A percentile compares a stretch with the other conserved stretches of the same genome.
Conservation (phyloP, 2,329 filamentous ascomycete species). For the Fusarium marasasianum region DNA sequence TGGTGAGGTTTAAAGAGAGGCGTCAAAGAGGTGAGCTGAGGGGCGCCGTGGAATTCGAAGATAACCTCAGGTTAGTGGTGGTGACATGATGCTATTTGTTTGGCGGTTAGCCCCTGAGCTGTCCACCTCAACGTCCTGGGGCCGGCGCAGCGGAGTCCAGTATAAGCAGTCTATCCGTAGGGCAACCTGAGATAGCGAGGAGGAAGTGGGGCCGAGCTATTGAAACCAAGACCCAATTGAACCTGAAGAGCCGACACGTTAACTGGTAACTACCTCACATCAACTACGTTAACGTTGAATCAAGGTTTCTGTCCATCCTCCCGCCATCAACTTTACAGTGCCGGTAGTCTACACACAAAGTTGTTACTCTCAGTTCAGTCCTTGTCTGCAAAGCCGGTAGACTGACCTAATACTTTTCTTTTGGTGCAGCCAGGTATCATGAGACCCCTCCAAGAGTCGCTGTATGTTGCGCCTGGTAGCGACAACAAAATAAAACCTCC, state of each 20-base stretch:
- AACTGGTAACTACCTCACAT: neutral
- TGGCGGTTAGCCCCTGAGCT: slow-evolving; percentile 31
- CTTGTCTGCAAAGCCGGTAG: neutral
- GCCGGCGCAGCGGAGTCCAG: neutral
- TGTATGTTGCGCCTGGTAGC: slow-evolving; percentile 43
- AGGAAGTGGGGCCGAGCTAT: slow-evolving; percentile 30
- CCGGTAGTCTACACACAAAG: neutral
- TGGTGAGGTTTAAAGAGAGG: neutral
- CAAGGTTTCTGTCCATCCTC: slow-evolving; percentile 24
- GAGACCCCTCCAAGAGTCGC: slow-evolving; percentile 51
- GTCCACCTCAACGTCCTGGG: neutral
- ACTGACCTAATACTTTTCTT: neutral
- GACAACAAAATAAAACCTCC: neutral
- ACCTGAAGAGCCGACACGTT: slow-evolving; percentile 18
- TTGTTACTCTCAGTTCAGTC: neutral
- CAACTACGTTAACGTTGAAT: neutral
- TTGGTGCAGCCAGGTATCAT: slow-evolving; percentile 38
- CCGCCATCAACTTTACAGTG: slow-evolving; percentile 22
- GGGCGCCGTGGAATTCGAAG: neutral
- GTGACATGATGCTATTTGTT: slow-evolving; percentile 17
- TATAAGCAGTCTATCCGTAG: slow-evolving; percentile 8
- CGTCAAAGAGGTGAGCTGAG: neutral
- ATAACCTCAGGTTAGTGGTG: neutral
- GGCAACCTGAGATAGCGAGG: neutral
- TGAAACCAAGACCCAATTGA: slow-evolving; percentile 23